These are phyloP conservation scores for Lomentospora prolificans DNA, from an alignment of 2,329 filamentous ascomycete species.

Conservation along the genomic window DNA sequence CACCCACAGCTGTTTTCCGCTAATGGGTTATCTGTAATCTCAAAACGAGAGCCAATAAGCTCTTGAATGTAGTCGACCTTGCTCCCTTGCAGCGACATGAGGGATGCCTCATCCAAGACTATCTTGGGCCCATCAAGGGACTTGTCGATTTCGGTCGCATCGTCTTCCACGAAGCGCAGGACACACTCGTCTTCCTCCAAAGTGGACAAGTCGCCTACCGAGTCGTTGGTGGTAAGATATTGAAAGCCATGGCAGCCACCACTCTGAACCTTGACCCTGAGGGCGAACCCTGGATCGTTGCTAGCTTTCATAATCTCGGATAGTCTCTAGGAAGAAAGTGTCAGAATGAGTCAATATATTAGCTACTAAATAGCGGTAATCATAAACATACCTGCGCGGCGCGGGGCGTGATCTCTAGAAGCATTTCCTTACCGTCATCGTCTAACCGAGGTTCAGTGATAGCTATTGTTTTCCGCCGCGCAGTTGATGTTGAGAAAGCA, in stretches of 20 bases:
- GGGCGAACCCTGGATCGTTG: constrained; percentile 65
- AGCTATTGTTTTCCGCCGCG: constrained; percentile 33
- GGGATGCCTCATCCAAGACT: constrained; percentile 76
- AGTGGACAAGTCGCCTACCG: constrained; percentile 24
- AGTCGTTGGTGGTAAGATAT: constrained; percentile 83
- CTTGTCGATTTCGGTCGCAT: constrained; percentile 19
- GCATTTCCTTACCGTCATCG: constrained; percentile 77
- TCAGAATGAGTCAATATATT: background rate
- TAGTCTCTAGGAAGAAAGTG: constrained; percentile 46
- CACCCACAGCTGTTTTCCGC: constrained; percentile 95
- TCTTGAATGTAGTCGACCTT: constrained; percentile 96
- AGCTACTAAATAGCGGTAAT: too few relatives aligned
- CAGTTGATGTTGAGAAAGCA: constrained; percentile 27
- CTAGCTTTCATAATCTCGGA: constrained; percentile 65
- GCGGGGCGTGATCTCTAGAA: constrained; percentile 71
- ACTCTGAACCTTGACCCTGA: constrained; percentile 87
- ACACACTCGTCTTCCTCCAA: constrained; percentile 65
- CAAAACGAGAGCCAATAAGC: constrained; percentile 82
- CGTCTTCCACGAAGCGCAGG: constrained; percentile 58
- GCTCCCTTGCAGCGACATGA: constrained; percentile 84
- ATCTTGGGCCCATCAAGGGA: constrained; percentile 54
- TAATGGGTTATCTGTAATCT: constrained; percentile 85
- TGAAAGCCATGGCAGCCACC: constrained; percentile 98
- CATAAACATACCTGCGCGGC: constrained; percentile 64
- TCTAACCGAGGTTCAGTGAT: constrained; percentile 66